Conservation (phyloP, 257 asterid species). For the Nicotiana obtusifolia region DNA sequence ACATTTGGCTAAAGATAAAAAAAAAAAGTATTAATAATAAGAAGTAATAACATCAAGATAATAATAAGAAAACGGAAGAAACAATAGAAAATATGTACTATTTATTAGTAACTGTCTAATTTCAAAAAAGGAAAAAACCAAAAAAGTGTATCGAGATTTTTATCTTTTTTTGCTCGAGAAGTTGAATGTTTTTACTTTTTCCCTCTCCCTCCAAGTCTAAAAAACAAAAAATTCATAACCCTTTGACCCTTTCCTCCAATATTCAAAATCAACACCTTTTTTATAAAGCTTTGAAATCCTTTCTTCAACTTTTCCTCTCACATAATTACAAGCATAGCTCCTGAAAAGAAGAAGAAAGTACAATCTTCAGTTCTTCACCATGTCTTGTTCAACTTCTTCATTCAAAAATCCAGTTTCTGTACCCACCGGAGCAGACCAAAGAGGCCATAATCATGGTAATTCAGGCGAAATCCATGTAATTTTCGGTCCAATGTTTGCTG, state of each 20-base stretch:
- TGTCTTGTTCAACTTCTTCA: background rate
- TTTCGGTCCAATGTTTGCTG: conserved; percentile 14
- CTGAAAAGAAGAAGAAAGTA: background rate
- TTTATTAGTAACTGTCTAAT: too few relatives aligned
- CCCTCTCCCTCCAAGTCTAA: background rate
- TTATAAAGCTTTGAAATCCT: background rate
- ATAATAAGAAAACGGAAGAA: too few relatives aligned
- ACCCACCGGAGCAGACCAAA: background rate
- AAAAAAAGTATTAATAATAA: too few relatives aligned
- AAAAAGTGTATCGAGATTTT: too few relatives aligned
- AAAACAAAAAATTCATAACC: background rate
- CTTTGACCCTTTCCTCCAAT: background rate
- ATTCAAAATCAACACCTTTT: background rate
- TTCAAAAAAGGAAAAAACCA: too few relatives aligned
- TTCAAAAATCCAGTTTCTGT: background rate
- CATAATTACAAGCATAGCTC: background rate
- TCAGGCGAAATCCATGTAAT: conserved; percentile 12
- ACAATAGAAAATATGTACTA: too few relatives aligned
- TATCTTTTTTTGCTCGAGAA: background rate
- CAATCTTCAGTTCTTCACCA: background rate
- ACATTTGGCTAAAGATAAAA: too few relatives aligned
- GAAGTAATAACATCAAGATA: too few relatives aligned
- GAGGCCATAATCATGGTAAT: background rate
- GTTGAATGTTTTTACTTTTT: background rate
- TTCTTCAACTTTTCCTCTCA: background rate